Base-by-base conservation (phyloP, 1,284 basidiomycete species). In the Fomitopsis palustris region DNA sequence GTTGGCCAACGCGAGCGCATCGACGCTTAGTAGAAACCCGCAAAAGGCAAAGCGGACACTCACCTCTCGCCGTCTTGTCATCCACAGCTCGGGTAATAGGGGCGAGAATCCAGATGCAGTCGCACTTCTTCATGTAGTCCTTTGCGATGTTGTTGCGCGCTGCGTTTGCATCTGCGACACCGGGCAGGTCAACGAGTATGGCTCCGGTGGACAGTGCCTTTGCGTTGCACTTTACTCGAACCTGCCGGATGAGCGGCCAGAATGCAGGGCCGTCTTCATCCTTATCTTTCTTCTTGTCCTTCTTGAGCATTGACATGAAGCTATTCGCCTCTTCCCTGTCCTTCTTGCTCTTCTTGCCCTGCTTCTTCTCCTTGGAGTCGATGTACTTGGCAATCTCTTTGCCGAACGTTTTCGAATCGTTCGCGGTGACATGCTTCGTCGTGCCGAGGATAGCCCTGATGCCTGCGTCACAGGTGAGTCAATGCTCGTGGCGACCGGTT, bases 231-330 rank as follows among this genome's bases (percentile, higher is more conserved):
- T 78, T 76, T n/a, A 86, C 81, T 61, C 78, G 80, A 43, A 86
- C 83, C 67, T 82, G 78, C 21, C 80, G 78, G 61, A 87, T 85
- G 49, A 87, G 77, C 17, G 84, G 85, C 85, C 85, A 87, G 21
- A 81, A 75, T 8, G 83, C 83, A 16, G 82, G 76, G 2, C 70
- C 74, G 58, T 74, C 66, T 10, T 64, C 52, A 53, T 78, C 73
- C 10, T 70, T 63, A 27, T 79, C 74, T 17, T 71, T 70, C 57
- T 73, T 74, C 59, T 70, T 72, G 31, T 64, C 67, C 55, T 71
- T 62, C 55, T 60, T 41, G 51, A 67, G 56, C 53, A 64, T 66
- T 19, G 64, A 61, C n/a, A 68, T 62, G 27, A 72, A 61, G 43
- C 64, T 68, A 27, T 57, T 58, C 1, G 70, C 70, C 60, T 77